These are phyloP conservation scores for Corymbia calophylla DNA, from an alignment of 441 rosid genomes.

Conservation along the genomic window DNA sequence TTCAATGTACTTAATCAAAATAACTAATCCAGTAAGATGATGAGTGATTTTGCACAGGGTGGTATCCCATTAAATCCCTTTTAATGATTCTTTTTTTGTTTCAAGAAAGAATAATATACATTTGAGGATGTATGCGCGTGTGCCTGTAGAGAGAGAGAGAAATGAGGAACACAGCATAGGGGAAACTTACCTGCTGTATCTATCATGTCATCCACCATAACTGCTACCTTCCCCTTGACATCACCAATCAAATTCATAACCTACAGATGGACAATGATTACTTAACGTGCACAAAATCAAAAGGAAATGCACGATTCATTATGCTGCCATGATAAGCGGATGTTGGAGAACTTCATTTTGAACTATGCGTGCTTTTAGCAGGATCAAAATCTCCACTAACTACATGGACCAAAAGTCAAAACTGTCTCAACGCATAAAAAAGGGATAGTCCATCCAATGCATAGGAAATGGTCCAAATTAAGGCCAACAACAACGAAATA, in stretches of 20 bases:
- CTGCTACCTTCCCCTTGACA: constrained; percentile 93
- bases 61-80: neutral
- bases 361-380: too few species aligned
- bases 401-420: too few species aligned
- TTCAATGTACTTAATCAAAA: neutral
- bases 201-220: constrained; percentile 98
- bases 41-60: neutral
- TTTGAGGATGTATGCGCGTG: neutral
- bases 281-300: neutral
- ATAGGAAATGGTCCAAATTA: too few species aligned
- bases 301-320: neutral
- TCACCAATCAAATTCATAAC: constrained; percentile 95
- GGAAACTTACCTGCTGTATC: constrained; percentile 78
- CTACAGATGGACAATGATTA: constrained; percentile 26
- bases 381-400: too few species aligned
- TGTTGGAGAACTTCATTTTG: neutral
- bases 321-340: neutral
- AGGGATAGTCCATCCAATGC: too few species aligned
- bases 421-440: too few species aligned
- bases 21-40: neutral
- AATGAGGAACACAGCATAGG: neutral
- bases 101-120: neutral
- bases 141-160: neutral
- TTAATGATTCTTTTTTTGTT: neutral
- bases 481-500: too few species aligned